Percentiles rank a stretch among this genome's conserved stretches.
Evolutionary conservation across 345 rosid species (phyloP).

Genomic region (Eucalyptus brandiana): DNA sequence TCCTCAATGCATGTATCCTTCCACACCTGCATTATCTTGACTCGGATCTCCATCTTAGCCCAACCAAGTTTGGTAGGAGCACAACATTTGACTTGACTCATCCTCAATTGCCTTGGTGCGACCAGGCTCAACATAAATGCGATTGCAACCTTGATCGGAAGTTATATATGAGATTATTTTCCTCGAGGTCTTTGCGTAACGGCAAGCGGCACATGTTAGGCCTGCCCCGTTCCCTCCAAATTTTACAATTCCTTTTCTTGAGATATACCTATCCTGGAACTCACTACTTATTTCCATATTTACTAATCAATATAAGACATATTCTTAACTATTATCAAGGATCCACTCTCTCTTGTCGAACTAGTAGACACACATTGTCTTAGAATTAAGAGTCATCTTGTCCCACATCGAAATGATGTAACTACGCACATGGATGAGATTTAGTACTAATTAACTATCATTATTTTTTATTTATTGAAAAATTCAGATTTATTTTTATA

Average conservation of each 20-base stretch:
- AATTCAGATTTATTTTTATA: too few species aligned
- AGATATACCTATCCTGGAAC: neutral
- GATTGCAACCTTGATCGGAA: accelerated
- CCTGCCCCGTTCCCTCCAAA: neutral
- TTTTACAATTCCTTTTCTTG: neutral
- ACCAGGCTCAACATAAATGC: neutral
- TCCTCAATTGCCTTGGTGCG: neutral
- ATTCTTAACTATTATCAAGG: neutral
- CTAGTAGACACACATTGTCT: neutral
- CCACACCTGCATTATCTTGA: neutral
- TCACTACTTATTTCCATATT: neutral
- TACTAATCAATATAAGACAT: neutral
- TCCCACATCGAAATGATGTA: too few species aligned
- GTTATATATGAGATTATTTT: neutral
- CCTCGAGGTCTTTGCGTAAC: neutral
- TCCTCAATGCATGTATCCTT: too few species aligned
- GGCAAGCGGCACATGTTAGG: neutral
- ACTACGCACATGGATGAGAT: too few species aligned
- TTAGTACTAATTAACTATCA: too few species aligned
- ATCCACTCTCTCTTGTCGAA: neutral
- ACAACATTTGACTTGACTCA: neutral
- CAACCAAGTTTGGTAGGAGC: neutral
- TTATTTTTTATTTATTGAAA: too few species aligned
- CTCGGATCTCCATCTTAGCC: neutral
- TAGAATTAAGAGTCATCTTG: too few species aligned